These are phyloP conservation scores for Nicotiana undulata DNA, from an alignment of 257 asterid genomes.

Conservation along the genomic window DNA sequence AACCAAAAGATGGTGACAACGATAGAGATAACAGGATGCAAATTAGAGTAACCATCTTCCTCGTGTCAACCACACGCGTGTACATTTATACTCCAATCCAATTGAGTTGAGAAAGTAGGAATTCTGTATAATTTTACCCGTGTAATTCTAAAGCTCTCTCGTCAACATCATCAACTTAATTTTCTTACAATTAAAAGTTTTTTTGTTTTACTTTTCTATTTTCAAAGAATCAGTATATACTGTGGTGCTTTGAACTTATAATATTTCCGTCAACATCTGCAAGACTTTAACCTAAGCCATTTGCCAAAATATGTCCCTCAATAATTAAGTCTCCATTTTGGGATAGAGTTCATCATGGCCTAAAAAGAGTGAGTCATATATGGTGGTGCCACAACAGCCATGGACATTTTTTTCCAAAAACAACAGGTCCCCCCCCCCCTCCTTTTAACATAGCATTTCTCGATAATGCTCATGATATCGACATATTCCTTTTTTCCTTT, in stretches of 20 bases:
- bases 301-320: not conserved
- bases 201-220: not conserved
- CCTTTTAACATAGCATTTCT: not conserved
- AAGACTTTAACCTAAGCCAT: not conserved
- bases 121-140: not conserved
- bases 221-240: not conserved
- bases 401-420: constrained; percentile 21
- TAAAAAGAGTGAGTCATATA: constrained; percentile 16
- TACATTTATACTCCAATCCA: not conserved
- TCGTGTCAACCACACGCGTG: constrained; percentile 24
- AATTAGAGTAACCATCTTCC: not conserved
- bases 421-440: constrained; percentile 13
- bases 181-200: not conserved
- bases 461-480: not conserved
- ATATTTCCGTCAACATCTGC: not conserved
- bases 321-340: not conserved
- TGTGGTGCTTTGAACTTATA: not conserved
- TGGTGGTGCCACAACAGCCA: constrained; percentile 14
- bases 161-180: not conserved
- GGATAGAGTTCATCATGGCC: constrained; percentile 12
- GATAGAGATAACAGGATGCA: constrained; percentile 9
- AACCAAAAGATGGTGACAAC: constrained; percentile 34
- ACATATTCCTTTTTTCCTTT: not conserved
- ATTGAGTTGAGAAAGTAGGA: not conserved
- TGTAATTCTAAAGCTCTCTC: not conserved